Evolutionary conservation across 352 stramenopile species (phyloP).

Genomic region (Pythium grandisporangium): DNA sequence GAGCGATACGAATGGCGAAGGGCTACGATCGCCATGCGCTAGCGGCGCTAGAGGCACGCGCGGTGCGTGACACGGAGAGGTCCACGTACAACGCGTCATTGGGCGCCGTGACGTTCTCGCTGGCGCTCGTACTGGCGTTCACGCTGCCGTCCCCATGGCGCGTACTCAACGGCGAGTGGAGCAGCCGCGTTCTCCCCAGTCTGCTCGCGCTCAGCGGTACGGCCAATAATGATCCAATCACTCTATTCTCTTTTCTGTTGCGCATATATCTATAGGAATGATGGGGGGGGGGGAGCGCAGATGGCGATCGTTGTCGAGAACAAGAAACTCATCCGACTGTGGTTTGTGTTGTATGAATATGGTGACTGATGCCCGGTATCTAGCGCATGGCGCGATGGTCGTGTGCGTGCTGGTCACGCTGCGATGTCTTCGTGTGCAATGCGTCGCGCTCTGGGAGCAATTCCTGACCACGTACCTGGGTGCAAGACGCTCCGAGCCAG

Average conservation of each 20-base stretch:
- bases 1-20: no score
- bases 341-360: background rate
- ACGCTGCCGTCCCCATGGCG: constrained; percentile 55
- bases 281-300: no score
- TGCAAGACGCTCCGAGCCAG: background rate
- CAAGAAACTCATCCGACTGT: no score
- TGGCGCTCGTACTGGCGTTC: constrained; percentile 30
- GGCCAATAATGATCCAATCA: background rate
- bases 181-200: constrained; percentile 26
- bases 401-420: constrained; percentile 46
- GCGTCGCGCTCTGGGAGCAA: constrained; percentile 44
- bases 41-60: constrained; percentile 43
- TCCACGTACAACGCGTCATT: constrained; percentile 54
- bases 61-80: constrained; percentile 53
- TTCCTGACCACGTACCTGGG: constrained; percentile 37
- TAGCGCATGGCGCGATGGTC: constrained; percentile 40
- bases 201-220: constrained; percentile 42
- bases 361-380: background rate
- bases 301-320: no score
- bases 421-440: constrained; percentile 59
- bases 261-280: background rate
- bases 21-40: constrained; percentile 18
- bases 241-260: background rate
- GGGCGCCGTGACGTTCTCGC: constrained; percentile 28
- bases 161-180: constrained; percentile 73